Percentiles rank a stretch among this genome's conserved stretches.
phyloP scores from a whole-genome alignment of 2,329 filamentous ascomycete species.

The Mycosphaerelloides madeirae region DNA sequence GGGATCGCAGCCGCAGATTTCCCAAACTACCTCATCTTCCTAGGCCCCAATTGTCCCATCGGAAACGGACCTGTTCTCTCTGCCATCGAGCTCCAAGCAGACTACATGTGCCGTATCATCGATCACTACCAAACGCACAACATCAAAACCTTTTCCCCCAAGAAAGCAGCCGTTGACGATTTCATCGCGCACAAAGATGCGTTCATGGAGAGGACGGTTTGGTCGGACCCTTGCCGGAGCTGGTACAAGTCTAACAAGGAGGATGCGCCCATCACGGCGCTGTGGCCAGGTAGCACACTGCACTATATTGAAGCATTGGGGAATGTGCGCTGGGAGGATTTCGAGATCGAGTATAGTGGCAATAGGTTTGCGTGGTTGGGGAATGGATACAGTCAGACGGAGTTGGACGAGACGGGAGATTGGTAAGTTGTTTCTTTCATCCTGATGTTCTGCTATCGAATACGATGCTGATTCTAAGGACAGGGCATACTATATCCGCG shows the following conservation, averaged over 20 bases:
- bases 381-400: conserved; percentile 18
- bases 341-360: conserved; percentile 32
- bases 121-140: conserved; percentile 50
- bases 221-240: conserved; percentile 9
- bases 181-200: conserved; percentile 37
- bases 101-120: conserved; percentile 32
- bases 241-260: conserved; percentile 7
- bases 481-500: conserved; percentile 14
- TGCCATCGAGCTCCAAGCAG: conserved; percentile 14
- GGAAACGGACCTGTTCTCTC: conserved; percentile 24
- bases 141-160: conserved; percentile 42
- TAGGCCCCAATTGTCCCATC: conserved; percentile 8
- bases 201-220: conserved; percentile 27
- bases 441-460: background rate
- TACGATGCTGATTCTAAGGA: background rate
- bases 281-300: conserved; percentile 13
- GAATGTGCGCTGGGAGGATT: conserved; percentile 44
- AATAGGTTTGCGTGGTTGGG: conserved; percentile 19
- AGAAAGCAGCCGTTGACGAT: conserved; percentile 43
- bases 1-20: conserved; percentile 20
- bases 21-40: conserved; percentile 25
- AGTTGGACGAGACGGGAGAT: conserved; percentile 12
- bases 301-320: conserved; percentile 26
- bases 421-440: background rate
- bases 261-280: conserved; percentile 4